Evolutionary conservation across 495 filamentous ascomycete species (phyloP), one percentile per base, ranked within the genome.

Genomic region (Lepraria neglecta): DNA sequence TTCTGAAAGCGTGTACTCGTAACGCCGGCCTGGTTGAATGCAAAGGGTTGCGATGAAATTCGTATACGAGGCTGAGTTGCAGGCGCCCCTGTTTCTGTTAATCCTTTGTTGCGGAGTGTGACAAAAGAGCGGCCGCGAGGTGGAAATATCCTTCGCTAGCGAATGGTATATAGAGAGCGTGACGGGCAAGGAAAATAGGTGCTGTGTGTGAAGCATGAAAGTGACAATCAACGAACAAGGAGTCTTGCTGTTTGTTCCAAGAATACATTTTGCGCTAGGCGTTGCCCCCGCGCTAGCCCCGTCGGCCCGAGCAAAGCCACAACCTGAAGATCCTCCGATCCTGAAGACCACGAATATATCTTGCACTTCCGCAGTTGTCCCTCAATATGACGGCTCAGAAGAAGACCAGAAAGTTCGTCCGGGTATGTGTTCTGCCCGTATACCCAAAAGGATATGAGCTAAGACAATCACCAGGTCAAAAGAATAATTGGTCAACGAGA

Each of bases 401-500:
- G 68, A 72, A 71, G 56, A 80, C 77, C 15, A 69, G 78, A 44
- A 80, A 80, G 64, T 80, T 80, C 61, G 77, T 74, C 27, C 61
- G 65, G 43, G 70, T 71, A 35, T 11, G 60, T 54, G 2, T 3
- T 12, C 3, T 17, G 10, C 12, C 2, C 3, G 21, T 50, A 24
- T 12, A 38, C 15, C 9, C 4, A 30, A 56, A 9, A 19, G n/a
- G 48, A 15, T 6, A 0, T 19, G 0, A 31, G 30, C 31, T 27
- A 43, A 19, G n/a, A 28, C 11, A 31, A 11, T 12, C 27, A 15
- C 55, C 64, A 61, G 69, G 69, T 76, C 38, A 81, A 81, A 71
- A 64, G 78, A 31, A 66, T 81, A 45, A 80, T 81, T 33, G 74
- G 79, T 51, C 76, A 79, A 62, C 69, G 75, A 44, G 78, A 81